Conservation (phyloP, 208 protist species). For the Naegleria fowleri region DNA sequence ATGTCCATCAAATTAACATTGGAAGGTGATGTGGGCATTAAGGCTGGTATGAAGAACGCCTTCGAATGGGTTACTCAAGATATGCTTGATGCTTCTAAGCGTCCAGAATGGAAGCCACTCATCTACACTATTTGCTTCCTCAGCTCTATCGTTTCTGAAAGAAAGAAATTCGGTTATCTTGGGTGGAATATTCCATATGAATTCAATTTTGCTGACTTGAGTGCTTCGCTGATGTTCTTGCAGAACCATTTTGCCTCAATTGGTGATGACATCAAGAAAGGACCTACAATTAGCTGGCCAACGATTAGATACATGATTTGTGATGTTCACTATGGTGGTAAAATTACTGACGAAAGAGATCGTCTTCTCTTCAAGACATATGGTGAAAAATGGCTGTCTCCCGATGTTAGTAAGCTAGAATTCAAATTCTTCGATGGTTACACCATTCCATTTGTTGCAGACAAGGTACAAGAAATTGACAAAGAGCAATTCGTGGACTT, state of each 20-base stretch:
- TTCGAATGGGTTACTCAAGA: constrained; percentile 93
- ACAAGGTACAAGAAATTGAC: constrained; percentile 15
- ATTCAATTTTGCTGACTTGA: constrained; percentile 72
- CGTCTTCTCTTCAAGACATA: constrained; percentile 93
- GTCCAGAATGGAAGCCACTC: constrained; percentile 89
- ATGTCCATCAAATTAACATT: constrained; percentile 74
- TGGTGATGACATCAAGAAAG: constrained; percentile 79
- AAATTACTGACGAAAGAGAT: constrained; percentile 97
- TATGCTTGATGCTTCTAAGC: constrained; percentile 86
- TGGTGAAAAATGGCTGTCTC: constrained; percentile 83
- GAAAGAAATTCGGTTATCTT: constrained; percentile 73
- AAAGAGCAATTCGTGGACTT: constrained; percentile 56
- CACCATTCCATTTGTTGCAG: constrained; percentile 38
- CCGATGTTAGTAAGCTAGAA: constrained; percentile 76
- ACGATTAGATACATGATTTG: constrained; percentile 94
- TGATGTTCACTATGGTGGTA: constrained; percentile 97
- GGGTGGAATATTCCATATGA: constrained; percentile 81
- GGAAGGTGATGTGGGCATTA: constrained; percentile 76
- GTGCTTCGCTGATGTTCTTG: constrained; percentile 81
- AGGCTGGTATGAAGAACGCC: constrained; percentile 87
- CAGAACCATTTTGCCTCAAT: constrained; percentile 95
- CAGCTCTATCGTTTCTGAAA: constrained; percentile 69
- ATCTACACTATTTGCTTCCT: constrained; percentile 84
- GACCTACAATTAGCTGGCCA: constrained; percentile 71
- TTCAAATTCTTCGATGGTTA: constrained; percentile 54